Base-by-base conservation (phyloP, 2,329 filamentous ascomycete species). In the Lanzia echinophila region DNA sequence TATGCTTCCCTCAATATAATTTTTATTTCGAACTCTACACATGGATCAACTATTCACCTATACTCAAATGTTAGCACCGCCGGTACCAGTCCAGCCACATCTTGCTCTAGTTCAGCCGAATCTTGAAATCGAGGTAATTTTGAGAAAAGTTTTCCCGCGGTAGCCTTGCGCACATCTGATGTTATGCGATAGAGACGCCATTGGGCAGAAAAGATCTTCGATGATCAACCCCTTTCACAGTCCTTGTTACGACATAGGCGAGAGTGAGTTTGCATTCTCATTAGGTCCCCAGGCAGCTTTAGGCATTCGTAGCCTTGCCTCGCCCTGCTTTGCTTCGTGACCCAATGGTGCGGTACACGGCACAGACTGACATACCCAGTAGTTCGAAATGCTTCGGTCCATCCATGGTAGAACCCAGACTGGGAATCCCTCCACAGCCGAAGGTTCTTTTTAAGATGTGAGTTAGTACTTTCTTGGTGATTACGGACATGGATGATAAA, bases 171-270 rank as follows among this genome's bases (percentile, higher is more conserved):
- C 46, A 49, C 56, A 47, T 44, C 55, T 60, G 42, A 63, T 56
- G 49, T 54, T 44, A 46, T 43, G 41, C 19, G 20, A 34, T 43
- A 82, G 78, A 70, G 69, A 47, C 68, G 72, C 4, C 81, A 84
- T 62, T 85, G 82, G 82, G 79, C 81, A 6, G 75, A 82, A 60
- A 73, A 78, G 39, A 81, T 84, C 22, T 84, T 84, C 58, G 77
- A 77, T 1, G 70, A 76, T 19, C 76, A 77, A 0, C 63, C 62
- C 31, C 68, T 81, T 38, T 73, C 79, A 0, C 75, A 73, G 11
- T 82, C 78, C 4, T 70, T 72, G 5, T 67, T 83, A 48, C 75
- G 73, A 59, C 70, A 75, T 55, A 65, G 63, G 46, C 62, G 62
- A 63, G 56, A 57, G 72, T 73, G 58, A 57, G 72, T 73, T 39